These are phyloP conservation scores for Elsinoe fawcettii DNA, from an alignment of 2,329 filamentous ascomycete genomes.

Conservation along the genomic window DNA sequence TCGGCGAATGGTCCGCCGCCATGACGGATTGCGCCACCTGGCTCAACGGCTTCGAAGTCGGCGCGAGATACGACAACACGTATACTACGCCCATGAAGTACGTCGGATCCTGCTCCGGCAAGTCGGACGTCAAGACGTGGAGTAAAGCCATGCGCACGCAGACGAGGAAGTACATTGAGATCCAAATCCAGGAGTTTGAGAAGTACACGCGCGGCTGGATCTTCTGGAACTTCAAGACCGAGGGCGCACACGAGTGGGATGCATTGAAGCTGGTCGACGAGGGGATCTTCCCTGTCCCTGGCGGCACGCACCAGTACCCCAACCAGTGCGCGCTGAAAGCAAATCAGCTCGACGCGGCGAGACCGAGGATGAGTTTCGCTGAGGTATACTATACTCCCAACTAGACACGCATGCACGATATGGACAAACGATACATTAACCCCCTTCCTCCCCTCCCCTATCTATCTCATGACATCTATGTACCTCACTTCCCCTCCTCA, in stretches of 20 bases:
- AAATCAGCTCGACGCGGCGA: not conserved
- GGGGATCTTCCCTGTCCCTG: slow-evolving; percentile 45
- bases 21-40: slow-evolving; percentile 53
- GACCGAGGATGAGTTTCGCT: not conserved
- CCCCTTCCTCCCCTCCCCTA: not conserved
- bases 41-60: slow-evolving; percentile 49
- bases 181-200: slow-evolving; percentile 48
- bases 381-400: not conserved
- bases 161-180: slow-evolving; percentile 46
- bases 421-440: not conserved
- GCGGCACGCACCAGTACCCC: slow-evolving; percentile 1
- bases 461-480: not conserved
- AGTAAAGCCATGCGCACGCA: slow-evolving; percentile 38
- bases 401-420: not conserved
- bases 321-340: not conserved
- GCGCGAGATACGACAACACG: slow-evolving; percentile 53
- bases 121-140: slow-evolving; percentile 45
- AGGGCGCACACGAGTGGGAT: slow-evolving; percentile 46
- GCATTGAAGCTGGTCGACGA: slow-evolving; percentile 42
- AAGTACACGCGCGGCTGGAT: slow-evolving; percentile 45
- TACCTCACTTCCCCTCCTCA: not conserved
- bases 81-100: slow-evolving; percentile 39
- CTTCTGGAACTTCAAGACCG: slow-evolving; percentile 54
- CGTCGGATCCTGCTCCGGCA: slow-evolving; percentile 48
- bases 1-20: slow-evolving; percentile 62